Conservation (phyloP, 2,329 filamentous ascomycete genomes). For the Aspergillus tamarii region DNA sequence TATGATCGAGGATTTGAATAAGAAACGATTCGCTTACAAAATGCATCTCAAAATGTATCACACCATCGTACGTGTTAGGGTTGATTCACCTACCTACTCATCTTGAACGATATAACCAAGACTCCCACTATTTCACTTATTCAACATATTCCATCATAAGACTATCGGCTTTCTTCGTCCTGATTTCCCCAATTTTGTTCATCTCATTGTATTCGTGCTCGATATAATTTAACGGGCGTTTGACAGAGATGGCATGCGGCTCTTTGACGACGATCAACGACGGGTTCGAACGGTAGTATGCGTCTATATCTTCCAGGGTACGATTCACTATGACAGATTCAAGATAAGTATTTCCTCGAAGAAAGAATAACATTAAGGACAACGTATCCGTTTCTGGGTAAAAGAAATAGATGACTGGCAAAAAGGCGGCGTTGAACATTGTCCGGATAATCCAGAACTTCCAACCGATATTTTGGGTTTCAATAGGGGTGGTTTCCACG, state of each 20-base stretch:
- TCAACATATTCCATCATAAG: too few relatives aligned
- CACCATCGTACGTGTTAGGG: too few relatives aligned
- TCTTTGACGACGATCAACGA: conserved; percentile 52
- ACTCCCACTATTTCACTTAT: too few relatives aligned
- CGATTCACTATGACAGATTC: conserved; percentile 23
- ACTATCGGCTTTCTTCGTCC: too few relatives aligned
- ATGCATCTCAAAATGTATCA: too few relatives aligned
- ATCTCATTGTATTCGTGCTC: conserved; percentile 49
- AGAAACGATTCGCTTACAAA: too few relatives aligned
- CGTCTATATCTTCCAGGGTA: conserved; percentile 40
- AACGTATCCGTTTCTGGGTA: conserved; percentile 37
- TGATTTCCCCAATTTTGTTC: conserved; percentile 1
- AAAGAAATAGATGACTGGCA: conserved; percentile 51
- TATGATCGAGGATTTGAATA: too few relatives aligned
- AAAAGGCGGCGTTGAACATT: conserved; percentile 50
- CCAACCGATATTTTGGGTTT: too few relatives aligned
- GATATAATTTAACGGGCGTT: conserved; percentile 53
- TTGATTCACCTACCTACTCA: too few relatives aligned
- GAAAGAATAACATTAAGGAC: neutral
- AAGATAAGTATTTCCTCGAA: neutral
- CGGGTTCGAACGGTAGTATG: conserved; percentile 42
- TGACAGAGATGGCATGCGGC: conserved; percentile 50
- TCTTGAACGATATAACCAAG: too few relatives aligned
- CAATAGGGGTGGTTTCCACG: too few relatives aligned
- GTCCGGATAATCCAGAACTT: conserved; percentile 50